Evolutionary conservation across 352 stramenopile genomes (phyloP), one percentile per base, ranked within the genome.

Genomic region (Phytophthora lateralis): DNA sequence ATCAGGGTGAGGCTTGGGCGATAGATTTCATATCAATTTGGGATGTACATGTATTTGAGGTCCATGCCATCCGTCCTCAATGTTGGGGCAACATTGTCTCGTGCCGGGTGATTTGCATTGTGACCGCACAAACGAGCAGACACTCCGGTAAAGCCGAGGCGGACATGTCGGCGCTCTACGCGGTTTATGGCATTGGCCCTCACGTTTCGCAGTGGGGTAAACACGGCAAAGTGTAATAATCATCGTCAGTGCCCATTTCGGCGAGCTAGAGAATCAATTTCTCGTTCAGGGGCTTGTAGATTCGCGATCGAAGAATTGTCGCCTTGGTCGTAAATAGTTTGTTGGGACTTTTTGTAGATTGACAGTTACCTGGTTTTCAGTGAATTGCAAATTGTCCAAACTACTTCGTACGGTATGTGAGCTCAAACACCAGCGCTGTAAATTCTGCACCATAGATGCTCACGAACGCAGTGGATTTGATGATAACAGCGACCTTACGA

Each of bases 121-220:
- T 47, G 49, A 18, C 51, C 44, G 26, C 39, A 37, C 46, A 52
- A 62, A 50, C 60, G 41, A 69, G 46, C 60, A 69, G 60, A 69
- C 60, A 63, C 53, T 69, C 11, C 10, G 41, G 45, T 58, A 56
- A 55, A 63, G 37, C 35, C 26, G 11, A 42, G 55, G 38, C 55
- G 41, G 47, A 17, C 3, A n/a, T 30, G 46, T 52, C 15, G 15
- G 39, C 18, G 39, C 20, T 60, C 29, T 53, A 37, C 26, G 41
- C 53, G 30, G 56, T 52, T 55, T 53, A 55, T 55, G 29, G 50
- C 50, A 63, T 37, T 8, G 4, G 1, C 11, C 18, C 15, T 20
- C 21, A 29, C 21, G 12, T 55, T 38, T 42, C 50, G 50, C 26
- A 39, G 42, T 47, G 47, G 50, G 42, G 58, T 61, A 66, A 67